Evolutionary conservation across 163 green algal genomes (phyloP).

Genomic region (Trebouxiophyceae sp.): DNA sequence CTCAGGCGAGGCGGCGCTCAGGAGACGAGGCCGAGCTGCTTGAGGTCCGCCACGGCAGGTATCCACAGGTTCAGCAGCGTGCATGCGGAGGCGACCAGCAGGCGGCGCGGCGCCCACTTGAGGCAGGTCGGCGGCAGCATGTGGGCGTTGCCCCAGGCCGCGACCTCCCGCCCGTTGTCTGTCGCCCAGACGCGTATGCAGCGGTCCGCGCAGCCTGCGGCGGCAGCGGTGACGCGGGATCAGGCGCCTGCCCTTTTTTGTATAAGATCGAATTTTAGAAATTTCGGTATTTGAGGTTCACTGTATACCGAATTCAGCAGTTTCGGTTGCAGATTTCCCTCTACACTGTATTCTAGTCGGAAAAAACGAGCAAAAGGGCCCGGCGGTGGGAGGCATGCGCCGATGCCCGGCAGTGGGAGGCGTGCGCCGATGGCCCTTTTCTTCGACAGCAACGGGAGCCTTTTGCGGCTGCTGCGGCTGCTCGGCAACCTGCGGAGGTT

Average conservation of each 20-base stretch:
- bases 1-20: neutral
- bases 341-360: too few species aligned
- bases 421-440: too few species aligned
- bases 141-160: conserved; percentile 46
- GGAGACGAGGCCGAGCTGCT: neutral
- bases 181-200: conserved; percentile 73
- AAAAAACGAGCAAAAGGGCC: neutral
- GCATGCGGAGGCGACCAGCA: conserved; percentile 76
- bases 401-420: too few species aligned
- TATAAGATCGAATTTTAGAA: too few species aligned
- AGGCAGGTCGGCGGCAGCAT: conserved; percentile 61
- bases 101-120: conserved; percentile 36
- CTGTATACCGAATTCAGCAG: neutral
- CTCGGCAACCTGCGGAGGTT: too few species aligned
- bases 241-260: too few species aligned
- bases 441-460: too few species aligned
- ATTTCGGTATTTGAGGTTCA: too few species aligned
- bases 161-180: conserved; percentile 52
- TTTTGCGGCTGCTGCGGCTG: too few species aligned
- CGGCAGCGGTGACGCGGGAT: too few species aligned
- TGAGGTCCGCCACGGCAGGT: neutral
- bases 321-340: neutral
- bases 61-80: conserved; percentile 33
- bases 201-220: conserved; percentile 70
- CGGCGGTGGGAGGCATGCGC: too few species aligned